These are phyloP conservation scores for Wickerhamiella domercqiae DNA, from an alignment of 805 yeast genomes.

Conservation along the genomic window DNA sequence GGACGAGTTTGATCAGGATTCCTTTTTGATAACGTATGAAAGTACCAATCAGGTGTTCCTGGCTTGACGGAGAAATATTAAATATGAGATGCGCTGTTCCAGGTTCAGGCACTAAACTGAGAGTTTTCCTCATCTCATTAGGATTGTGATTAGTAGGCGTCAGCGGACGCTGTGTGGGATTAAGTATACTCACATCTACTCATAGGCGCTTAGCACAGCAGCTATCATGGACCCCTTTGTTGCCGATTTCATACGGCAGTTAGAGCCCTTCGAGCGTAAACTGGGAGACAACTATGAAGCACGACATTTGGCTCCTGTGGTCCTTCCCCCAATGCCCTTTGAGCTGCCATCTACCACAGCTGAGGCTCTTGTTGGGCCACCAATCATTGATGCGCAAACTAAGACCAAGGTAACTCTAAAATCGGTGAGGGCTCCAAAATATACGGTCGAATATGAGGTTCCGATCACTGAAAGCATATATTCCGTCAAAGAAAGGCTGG, in stretches of 20 bases:
- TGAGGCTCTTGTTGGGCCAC: background rate
- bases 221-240: constrained; percentile 3
- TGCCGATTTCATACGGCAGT: constrained; percentile 1
- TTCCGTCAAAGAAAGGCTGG: constrained; percentile 20
- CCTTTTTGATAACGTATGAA: too few relatives aligned
- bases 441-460: constrained; percentile 24
- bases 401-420: constrained; percentile 30
- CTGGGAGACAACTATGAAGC: constrained; percentile 7
- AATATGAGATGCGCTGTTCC: too few relatives aligned
- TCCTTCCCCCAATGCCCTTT: constrained; percentile 3
- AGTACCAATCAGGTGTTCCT: too few relatives aligned
- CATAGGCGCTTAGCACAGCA: too few relatives aligned
- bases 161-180: too few relatives aligned
- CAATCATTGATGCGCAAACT: background rate
- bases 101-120: too few relatives aligned
- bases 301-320: constrained; percentile 4
- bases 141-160: too few relatives aligned
- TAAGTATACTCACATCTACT: too few relatives aligned
- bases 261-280: constrained; percentile 3
- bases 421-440: constrained; percentile 62
- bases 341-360: constrained; percentile 2
- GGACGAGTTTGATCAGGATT: too few relatives aligned
- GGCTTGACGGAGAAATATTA: too few relatives aligned
- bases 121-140: too few relatives aligned
- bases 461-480: constrained; percentile 16